A percentile compares a stretch with the other conserved stretches of the same genome.
These are phyloP conservation scores for Sabuloglossum arenarium DNA, from an alignment of 495 filamentous ascomycete genomes.

Conservation along the genomic window DNA sequence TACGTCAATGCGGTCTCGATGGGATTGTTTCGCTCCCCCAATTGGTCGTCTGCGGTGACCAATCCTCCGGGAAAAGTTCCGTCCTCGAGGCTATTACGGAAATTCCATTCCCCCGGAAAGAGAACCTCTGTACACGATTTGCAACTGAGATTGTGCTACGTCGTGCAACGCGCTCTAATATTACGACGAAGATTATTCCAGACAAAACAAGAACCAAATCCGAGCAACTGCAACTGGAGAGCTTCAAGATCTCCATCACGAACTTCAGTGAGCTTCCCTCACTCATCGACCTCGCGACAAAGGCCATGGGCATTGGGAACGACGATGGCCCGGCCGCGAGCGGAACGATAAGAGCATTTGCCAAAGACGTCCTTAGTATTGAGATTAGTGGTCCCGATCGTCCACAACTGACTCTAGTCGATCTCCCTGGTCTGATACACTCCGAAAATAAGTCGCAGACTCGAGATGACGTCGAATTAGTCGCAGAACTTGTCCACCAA, in stretches of 20 bases:
- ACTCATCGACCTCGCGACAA: neutral
- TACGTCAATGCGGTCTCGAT: constrained; percentile 32
- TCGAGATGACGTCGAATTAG: constrained; percentile 22
- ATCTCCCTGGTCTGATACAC: constrained; percentile 40
- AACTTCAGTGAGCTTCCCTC: neutral
- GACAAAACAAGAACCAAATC: neutral
- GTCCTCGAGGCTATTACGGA: constrained; percentile 53
- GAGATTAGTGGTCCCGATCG: constrained; percentile 36
- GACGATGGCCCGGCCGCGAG: constrained; percentile 7
- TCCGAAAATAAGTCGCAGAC: constrained; percentile 22
- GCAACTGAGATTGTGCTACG: constrained; percentile 37
- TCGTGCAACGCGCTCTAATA: constrained; percentile 10
- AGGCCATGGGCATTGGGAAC: neutral
- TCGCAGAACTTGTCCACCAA: constrained; percentile 27
- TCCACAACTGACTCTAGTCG: constrained; percentile 44
- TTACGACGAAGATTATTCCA: constrained; percentile 5
- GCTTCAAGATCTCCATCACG: neutral
- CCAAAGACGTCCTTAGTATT: constrained; percentile 40
- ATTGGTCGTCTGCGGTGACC: constrained; percentile 52
- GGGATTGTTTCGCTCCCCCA: constrained; percentile 40
- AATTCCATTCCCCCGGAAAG: constrained; percentile 38
- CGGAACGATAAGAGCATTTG: constrained; percentile 22
- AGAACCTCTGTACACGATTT: constrained; percentile 33
- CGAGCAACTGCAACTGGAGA: neutral
- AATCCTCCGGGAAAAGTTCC: constrained; percentile 52